Evolutionary conservation across 192 early-diverging fungal species (phyloP).

Genomic region (Chytriomyces confervae): DNA sequence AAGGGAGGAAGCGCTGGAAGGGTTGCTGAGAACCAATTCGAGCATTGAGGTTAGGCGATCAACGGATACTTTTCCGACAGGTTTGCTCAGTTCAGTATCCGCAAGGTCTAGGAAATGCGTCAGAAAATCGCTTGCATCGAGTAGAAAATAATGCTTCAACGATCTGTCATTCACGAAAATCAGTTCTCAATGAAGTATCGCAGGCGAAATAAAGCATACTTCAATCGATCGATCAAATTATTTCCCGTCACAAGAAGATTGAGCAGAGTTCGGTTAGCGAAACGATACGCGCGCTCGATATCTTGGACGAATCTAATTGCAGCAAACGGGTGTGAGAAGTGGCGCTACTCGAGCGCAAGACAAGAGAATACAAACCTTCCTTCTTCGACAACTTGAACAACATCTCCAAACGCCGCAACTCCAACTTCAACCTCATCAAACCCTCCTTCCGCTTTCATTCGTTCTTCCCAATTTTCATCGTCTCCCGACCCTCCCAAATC

Average conservation of each 20-base stretch:
- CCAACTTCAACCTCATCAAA: slow-evolving; percentile 1
- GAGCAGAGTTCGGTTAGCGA: slow-evolving; percentile 86
- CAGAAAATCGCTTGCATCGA: slow-evolving; percentile 93
- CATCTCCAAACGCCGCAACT: slow-evolving; percentile 48
- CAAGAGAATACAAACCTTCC: slow-evolving; percentile 32
- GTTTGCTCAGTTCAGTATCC: slow-evolving; percentile 73
- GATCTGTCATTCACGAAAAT: slow-evolving; percentile 59
- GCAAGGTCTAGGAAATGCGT: slow-evolving; percentile 94
- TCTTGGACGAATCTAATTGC: slow-evolving; percentile 63
- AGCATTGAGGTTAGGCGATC: slow-evolving; percentile 81
- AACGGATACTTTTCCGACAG: slow-evolving; percentile 69
- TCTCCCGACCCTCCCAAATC: slow-evolving; percentile 18
- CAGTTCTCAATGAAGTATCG: slow-evolving; percentile 5
- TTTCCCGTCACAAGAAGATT: slow-evolving; percentile 79
- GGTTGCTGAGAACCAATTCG: slow-evolving; percentile 86
- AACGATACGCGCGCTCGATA: slow-evolving; percentile 85
- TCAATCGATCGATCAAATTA: slow-evolving; percentile 74
- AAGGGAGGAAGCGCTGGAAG: slow-evolving; percentile 71
- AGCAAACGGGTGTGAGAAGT: slow-evolving; percentile 22
- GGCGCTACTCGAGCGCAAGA: background rate
- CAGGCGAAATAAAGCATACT: slow-evolving; percentile 42
- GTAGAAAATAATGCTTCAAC: slow-evolving; percentile 89
- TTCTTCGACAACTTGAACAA: slow-evolving; percentile 65
- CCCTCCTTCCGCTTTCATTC: background rate
- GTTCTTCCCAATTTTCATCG: background rate